phyloP scores from a whole-genome alignment of 805 yeast genomes.

The Candida silvatica region DNA sequence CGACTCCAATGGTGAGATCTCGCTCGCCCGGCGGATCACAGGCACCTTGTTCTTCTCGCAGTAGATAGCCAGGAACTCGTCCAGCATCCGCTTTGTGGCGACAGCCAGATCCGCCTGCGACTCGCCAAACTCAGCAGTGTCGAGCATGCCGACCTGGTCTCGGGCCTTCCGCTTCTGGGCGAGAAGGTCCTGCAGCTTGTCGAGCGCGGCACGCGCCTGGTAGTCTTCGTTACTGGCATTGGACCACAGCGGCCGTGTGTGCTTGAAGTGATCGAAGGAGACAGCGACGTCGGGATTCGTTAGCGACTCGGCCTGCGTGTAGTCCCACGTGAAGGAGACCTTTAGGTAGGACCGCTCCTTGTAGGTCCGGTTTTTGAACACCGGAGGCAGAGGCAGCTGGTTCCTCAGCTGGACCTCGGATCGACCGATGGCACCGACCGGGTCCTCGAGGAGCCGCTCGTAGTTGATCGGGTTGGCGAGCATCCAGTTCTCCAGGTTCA shows the following conservation, averaged over 20 bases:
- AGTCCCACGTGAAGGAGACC: conserved; percentile 10
- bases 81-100: conserved; percentile 21
- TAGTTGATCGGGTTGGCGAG: conserved; percentile 10
- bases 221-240: conserved; percentile 4
- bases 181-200: conserved; percentile 16
- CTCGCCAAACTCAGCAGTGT: not conserved
- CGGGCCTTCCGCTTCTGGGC: conserved; percentile 15
- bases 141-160: conserved; percentile 12
- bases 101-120: conserved; percentile 14
- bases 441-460: not conserved
- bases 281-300: conserved; percentile 8
- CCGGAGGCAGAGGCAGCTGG: not conserved
- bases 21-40: conserved; percentile 21
- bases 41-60: conserved; percentile 17
- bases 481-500: conserved; percentile 7
- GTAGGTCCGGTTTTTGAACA: not conserved
- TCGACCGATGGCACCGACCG: not conserved
- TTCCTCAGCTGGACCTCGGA: conserved; percentile 1
- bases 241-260: conserved; percentile 6
- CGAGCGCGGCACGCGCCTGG: conserved; percentile 5
- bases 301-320: conserved; percentile 8
- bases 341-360: conserved; percentile 6
- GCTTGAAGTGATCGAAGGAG: conserved; percentile 8
- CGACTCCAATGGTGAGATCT: conserved; percentile 9
- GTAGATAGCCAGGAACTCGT: conserved; percentile 23